These are phyloP conservation scores for Ostreobium quekettii DNA, from an alignment of 139 green algal genomes.

Conservation along the genomic window DNA sequence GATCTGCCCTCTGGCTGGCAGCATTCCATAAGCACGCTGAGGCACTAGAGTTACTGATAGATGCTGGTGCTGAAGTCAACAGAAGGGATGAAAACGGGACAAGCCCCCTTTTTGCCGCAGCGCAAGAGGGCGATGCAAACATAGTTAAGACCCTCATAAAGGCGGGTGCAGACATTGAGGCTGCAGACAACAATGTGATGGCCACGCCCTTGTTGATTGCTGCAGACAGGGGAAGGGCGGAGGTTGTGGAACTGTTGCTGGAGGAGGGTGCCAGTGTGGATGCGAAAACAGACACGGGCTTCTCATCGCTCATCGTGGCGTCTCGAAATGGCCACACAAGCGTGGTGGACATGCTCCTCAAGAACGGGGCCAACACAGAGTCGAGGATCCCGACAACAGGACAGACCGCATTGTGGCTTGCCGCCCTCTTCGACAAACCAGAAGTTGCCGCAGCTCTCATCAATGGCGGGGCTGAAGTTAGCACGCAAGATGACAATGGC, in stretches of 20 bases:
- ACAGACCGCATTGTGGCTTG: conserved; percentile 2
- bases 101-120: background rate
- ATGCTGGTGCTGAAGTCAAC: background rate
- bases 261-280: background rate
- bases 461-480: background rate
- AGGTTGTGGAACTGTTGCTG: conserved; percentile 5
- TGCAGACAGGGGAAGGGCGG: background rate
- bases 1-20: background rate
- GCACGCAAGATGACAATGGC: conserved; percentile 7
- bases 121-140: background rate
- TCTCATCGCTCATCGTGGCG: background rate
- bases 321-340: background rate
- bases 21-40: background rate
- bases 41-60: background rate
- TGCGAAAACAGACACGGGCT: background rate
- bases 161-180: background rate
- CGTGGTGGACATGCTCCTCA: background rate
- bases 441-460: background rate
- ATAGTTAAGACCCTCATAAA: background rate
- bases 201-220: conserved; percentile 8
- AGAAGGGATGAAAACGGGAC: background rate
- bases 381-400: background rate
- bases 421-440: background rate
- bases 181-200: background rate
- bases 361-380: background rate